A percentile compares a stretch with the other conserved stretches of the same genome.
These are phyloP conservation scores for Sarocladium strictum DNA, from an alignment of 2,329 filamentous ascomycete genomes.

Conservation along the genomic window DNA sequence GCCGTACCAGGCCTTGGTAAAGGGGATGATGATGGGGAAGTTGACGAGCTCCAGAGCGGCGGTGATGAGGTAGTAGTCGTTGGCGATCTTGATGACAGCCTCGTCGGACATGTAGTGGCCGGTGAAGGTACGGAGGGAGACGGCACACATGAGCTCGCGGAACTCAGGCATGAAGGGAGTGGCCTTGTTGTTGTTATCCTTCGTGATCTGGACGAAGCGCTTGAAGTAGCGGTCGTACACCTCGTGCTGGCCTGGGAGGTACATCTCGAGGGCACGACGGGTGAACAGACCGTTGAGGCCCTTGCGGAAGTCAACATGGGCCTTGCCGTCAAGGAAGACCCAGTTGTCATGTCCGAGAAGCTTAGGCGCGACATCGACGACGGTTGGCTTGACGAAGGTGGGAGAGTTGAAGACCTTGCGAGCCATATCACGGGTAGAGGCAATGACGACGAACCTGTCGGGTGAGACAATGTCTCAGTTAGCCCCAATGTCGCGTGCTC, in stretches of 20 bases:
- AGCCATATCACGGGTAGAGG: constrained; percentile 88
- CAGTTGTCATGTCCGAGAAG: constrained; percentile 88
- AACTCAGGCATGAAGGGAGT: constrained; percentile 86
- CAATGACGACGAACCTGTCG: constrained; percentile 88
- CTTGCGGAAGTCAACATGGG: constrained; percentile 95
- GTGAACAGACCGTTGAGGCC: constrained; percentile 94
- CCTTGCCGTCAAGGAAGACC: constrained; percentile 95
- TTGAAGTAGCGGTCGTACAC: constrained; percentile 86
- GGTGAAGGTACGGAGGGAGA: constrained; percentile 94
- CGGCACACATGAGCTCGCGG: constrained; percentile 89
- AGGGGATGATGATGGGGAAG: constrained; percentile 94
- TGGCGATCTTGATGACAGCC: constrained; percentile 85
- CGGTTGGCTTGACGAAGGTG: constrained; percentile 85
- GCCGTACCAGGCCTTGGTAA: constrained; percentile 93
- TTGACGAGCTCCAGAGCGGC: constrained; percentile 95
- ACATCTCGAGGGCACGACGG: constrained; percentile 76
- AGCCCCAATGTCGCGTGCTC: not conserved
- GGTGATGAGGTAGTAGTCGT: constrained; percentile 96
- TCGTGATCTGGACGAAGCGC: constrained; percentile 69
- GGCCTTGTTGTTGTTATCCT: constrained; percentile 65
- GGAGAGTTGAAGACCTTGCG: constrained; percentile 97
- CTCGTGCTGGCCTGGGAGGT: constrained; percentile 87
- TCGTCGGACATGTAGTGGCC: constrained; percentile 92
- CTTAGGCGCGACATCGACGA: constrained; percentile 91
- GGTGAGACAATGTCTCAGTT: not conserved